Conservation (phyloP, 2,329 filamentous ascomycete genomes). For the Zarea fungicola region DNA sequence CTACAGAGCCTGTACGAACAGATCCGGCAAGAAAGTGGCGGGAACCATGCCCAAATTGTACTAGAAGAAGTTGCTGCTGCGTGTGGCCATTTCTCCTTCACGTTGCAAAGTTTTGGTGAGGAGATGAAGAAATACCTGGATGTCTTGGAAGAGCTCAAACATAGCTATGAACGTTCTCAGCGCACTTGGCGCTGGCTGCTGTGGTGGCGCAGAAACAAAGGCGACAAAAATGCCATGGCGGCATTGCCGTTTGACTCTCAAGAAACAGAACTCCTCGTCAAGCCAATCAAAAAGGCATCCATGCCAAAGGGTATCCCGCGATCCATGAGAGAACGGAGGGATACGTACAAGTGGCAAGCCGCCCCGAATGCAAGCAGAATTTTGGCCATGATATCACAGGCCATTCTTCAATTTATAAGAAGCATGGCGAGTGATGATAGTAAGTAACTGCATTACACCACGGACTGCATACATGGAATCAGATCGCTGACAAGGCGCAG, state of each 20-base stretch:
- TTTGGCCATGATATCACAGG: constrained; percentile 36
- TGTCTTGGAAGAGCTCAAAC: constrained; percentile 74
- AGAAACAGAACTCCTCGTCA: constrained; percentile 33
- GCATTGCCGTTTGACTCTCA: constrained; percentile 18
- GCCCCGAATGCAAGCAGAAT: constrained; percentile 36
- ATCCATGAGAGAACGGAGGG: constrained; percentile 39
- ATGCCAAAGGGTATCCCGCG: constrained; percentile 46
- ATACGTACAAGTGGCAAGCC: constrained; percentile 45
- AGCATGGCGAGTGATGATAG: constrained; percentile 45
- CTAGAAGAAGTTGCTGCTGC: constrained; percentile 90
- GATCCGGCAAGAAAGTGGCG: constrained; percentile 60
- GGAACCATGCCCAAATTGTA: constrained; percentile 70
- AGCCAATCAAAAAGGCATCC: constrained; percentile 41
- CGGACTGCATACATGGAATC: too few species aligned
- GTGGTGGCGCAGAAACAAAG: constrained; percentile 52
- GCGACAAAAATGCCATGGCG: constrained; percentile 10
- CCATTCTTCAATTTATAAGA: constrained; percentile 35
- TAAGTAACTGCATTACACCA: constrained; percentile 29
- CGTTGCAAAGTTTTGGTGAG: constrained; percentile 77
- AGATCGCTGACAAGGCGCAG: constrained; percentile 20
- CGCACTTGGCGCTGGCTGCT: constrained; percentile 73
- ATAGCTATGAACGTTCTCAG: constrained; percentile 54
- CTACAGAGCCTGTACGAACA: constrained; percentile 69
- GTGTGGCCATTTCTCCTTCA: constrained; percentile 89
- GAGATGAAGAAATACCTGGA: constrained; percentile 76